Evolutionary conservation across 768 basidiomycete genomes (phyloP), one percentile per base, ranked within the genome.

Genomic region (Hygrocybe coccinea): DNA sequence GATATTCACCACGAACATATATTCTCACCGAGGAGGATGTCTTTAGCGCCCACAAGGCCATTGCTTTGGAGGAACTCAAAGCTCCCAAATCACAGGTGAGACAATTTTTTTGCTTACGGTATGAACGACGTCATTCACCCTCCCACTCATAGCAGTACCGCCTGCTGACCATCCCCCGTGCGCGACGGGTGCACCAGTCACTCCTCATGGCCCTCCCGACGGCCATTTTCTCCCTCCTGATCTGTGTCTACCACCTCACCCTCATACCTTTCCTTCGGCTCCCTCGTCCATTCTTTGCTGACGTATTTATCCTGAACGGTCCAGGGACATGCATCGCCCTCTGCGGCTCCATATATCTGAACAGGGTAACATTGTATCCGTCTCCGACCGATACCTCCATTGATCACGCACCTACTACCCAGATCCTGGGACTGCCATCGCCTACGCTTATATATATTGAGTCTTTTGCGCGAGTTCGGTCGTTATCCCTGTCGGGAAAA

Each of bases 251-350:
- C 67, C 73, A 82, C 58, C 64, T 93, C 56, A 78, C 81, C 0
- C 45, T 90, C 34, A 56, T 64, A 1, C 88, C 87, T 2, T 55
- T 84, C 58, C 56, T 50, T 58, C 61, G 36, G 64, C 58, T 47
- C 50, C 49, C 14, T 44, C 46, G 36, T 54, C 15, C 59, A 35
- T 50, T 36, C 3, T 83, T 84, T 63, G 80, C 84, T 24, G 92
- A 97, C 55, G 72, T 91, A 25, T 74, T 99, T 48, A 72, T 99
- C 50, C 70, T 98, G 25, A 98, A 98, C 68, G 97, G 97, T 1
- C 97, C 97, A 0, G 95, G 97, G 14, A 97, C 95, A 5, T 95
- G 91, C 66, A 83, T 95, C 34, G 74, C 87, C 5, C 76, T 98
- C 5, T 91, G 87, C 56, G 56, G 80, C 14, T 84, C 88, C 0